Percentiles rank a stretch among this genome's conserved stretches.
phyloP scores from a whole-genome alignment of 2,329 filamentous ascomycete species.

The Colletotrichum spinosum region DNA sequence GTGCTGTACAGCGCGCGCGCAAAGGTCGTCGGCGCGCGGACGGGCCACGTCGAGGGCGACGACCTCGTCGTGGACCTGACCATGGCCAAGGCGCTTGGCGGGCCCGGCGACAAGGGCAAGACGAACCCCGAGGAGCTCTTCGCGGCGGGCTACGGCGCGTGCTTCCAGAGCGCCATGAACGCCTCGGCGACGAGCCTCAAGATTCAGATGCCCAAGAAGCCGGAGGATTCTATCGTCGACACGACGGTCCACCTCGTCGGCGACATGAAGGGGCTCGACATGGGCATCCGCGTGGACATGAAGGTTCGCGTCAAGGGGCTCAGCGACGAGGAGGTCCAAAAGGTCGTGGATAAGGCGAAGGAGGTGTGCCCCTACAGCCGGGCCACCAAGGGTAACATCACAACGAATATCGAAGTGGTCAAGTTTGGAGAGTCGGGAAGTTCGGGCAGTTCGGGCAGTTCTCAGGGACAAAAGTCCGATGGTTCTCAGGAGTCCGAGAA shows the following conservation, averaged over 20 bases:
- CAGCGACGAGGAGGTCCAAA: slow-evolving; percentile 41
- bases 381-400: slow-evolving; percentile 44
- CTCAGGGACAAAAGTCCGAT: not conserved
- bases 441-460: not conserved
- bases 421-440: slow-evolving; percentile 20
- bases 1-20: slow-evolving; percentile 52
- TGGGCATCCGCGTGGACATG: slow-evolving; percentile 57
- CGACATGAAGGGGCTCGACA: slow-evolving; percentile 55
- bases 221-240: slow-evolving; percentile 52
- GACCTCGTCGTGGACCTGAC: slow-evolving; percentile 49
- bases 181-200: slow-evolving; percentile 52
- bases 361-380: slow-evolving; percentile 45
- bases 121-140: slow-evolving; percentile 61
- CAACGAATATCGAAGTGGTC: slow-evolving; percentile 42
- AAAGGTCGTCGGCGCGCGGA: slow-evolving; percentile 52
- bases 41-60: slow-evolving; percentile 44
- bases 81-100: slow-evolving; percentile 57
- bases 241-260: slow-evolving; percentile 57
- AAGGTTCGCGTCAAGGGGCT: slow-evolving; percentile 50
- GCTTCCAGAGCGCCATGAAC: slow-evolving; percentile 60
- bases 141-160: slow-evolving; percentile 59
- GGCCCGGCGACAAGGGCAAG: slow-evolving; percentile 51
- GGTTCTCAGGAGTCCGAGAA: not conserved
- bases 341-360: slow-evolving; percentile 43
- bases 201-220: slow-evolving; percentile 52